Base-by-base conservation (phyloP, 129 eudicot species). In the Flaveria robusta region DNA sequence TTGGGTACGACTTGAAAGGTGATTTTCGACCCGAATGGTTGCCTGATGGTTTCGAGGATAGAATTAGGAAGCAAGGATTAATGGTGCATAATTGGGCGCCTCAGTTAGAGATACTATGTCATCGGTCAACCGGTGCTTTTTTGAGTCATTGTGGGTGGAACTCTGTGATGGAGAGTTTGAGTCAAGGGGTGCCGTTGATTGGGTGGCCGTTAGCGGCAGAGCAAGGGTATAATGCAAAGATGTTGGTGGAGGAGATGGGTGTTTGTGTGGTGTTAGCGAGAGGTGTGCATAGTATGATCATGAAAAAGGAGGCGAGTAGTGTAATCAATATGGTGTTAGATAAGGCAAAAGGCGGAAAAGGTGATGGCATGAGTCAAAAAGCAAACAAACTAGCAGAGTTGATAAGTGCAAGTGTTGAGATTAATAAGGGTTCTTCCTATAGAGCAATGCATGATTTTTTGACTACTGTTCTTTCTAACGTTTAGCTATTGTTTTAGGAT, bases 141-240 rank as follows among this genome's bases (percentile, higher is more conserved):
- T 75, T 93, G 70, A 91, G 83, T 13, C 96, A 93, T 75, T 91
- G 97, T 24, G 97, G 98, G 37, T 93, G 98, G 97, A 93, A 88
- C 70, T 91, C 98, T 1, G 75, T 80, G 68, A 27, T 88, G 87
- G 97, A 91, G 78, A 81, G 96, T 74, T 72, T 91, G 76, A 93
- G 93, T 55, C 97, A 87, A 73, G 97, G 93, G 5, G 93, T 88
- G 51, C 97, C 96, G 10, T 47, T 93, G 12, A 90, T 90, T 1
- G 96, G 96, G 70, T 93, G 98, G 98, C 95, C 98, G 9, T 67
- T 93, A 72, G 97, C 95, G 10, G 97, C 92, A 0, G 97, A 93
- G 72, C 98, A 93, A 68, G 85, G 82, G 9, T 88, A 85, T 23
- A 93, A 91, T 50, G 83, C 93, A 18, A 93, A 88, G 86, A 87